A percentile compares a stretch with the other conserved stretches of the same genome.
These are phyloP conservation scores for Helicocarpus griseus DNA, from an alignment of 2,329 filamentous ascomycete species.

Conservation along the genomic window DNA sequence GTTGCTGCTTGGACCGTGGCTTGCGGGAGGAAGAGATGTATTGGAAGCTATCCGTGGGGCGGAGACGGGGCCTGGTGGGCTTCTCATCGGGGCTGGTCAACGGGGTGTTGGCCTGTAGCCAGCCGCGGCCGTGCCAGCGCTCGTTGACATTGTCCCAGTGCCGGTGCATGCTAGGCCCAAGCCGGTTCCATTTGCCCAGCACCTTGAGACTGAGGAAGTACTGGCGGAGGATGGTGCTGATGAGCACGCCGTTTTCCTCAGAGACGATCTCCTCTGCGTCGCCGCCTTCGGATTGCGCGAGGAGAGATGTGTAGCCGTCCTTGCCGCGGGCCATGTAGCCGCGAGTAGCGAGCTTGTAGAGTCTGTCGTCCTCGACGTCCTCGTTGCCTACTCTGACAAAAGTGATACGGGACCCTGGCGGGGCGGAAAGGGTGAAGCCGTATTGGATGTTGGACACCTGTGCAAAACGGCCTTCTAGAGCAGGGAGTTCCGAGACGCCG, in stretches of 20 bases:
- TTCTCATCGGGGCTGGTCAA: not conserved
- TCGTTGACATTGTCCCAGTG: slow-evolving; percentile 61
- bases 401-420: slow-evolving; percentile 53
- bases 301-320: slow-evolving; percentile 68
- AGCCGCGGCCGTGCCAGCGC: slow-evolving; percentile 46
- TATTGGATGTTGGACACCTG: slow-evolving; percentile 80
- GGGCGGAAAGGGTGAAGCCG: slow-evolving; percentile 56
- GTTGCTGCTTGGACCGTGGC: slow-evolving; percentile 7
- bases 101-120: slow-evolving; percentile 25
- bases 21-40: slow-evolving; percentile 7
- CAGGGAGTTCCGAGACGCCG: slow-evolving; percentile 67
- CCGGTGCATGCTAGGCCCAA: slow-evolving; percentile 50
- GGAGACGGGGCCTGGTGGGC: not conserved
- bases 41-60: slow-evolving; percentile 16
- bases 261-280: slow-evolving; percentile 66
- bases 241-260: slow-evolving; percentile 78
- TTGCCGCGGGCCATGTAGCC: slow-evolving; percentile 87
- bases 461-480: slow-evolving; percentile 73
- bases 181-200: slow-evolving; percentile 67
- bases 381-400: slow-evolving; percentile 52
- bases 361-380: slow-evolving; percentile 51
- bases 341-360: slow-evolving; percentile 67
- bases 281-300: slow-evolving; percentile 68
- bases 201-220: slow-evolving; percentile 84
- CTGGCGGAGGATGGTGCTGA: slow-evolving; percentile 77